Evolutionary conservation across 257 asterid species (phyloP).

Genomic region (Linderniella brevidens): DNA sequence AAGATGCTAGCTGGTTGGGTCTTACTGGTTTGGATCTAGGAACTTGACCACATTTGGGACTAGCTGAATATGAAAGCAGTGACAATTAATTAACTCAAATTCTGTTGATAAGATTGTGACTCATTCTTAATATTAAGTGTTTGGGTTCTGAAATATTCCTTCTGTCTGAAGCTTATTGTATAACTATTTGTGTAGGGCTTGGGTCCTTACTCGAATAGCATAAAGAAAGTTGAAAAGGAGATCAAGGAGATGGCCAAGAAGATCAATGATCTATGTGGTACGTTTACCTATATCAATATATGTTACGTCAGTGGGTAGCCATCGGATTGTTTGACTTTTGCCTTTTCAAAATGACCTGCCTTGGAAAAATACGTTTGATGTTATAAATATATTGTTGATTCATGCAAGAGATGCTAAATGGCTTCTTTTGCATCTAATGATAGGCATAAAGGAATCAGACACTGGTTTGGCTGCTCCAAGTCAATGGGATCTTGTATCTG

Average conservation of each 20-base stretch:
- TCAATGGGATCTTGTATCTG: conserved; percentile 98
- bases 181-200: conserved; percentile 38
- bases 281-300: conserved; percentile 5
- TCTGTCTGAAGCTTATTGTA: neutral
- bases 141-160: neutral
- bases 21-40: no score
- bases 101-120: no score
- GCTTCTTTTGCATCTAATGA: conserved; percentile 2
- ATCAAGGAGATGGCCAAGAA: conserved; percentile 84
- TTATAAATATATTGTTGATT: conserved; percentile 1
- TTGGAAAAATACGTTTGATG: neutral
- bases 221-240: conserved; percentile 78
- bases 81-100: no score
- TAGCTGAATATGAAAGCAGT: neutral
- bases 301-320: neutral
- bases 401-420: no score
- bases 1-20: no score
- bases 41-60: no score
- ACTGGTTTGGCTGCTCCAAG: conserved; percentile 99
- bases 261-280: conserved; percentile 86
- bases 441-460: conserved; percentile 89
- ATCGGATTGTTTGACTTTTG: neutral
- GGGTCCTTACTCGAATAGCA: conserved; percentile 79
- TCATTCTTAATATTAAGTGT: neutral
- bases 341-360: neutral